Evolutionary conservation across 192 early-diverging fungal genomes (phyloP), one percentile per base, ranked within the genome.

Genomic region (Backusella mclennaniae): DNA sequence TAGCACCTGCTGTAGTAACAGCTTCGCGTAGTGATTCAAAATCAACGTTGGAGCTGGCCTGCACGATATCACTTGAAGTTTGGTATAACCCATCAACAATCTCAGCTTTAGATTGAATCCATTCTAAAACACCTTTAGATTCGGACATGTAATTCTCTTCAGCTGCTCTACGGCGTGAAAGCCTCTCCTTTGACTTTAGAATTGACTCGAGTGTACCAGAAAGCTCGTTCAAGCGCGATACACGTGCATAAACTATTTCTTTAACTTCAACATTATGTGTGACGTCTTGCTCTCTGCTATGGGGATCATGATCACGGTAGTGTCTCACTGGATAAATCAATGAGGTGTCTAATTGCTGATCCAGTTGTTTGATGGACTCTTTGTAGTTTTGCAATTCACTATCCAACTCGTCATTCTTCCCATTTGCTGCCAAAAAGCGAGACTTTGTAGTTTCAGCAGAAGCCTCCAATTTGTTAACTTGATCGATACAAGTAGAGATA

Each of bases 141-240:
- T 82, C 71, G 5, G 63, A 71, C 17, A 52, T 49, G 8, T 78
- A 78, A 15, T 69, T 66, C 15, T 70, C 73, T 6, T 75, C 72
- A 1, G 76, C 69, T 19, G 74, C 74, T 38, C 46, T 69, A 19
- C 76, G 76, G 26, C 76, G 73, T 33, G 80, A 77, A 7, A 72
- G 74, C 0, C 77, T 53, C 71, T 82, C 77, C 11, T 70, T 75
- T 2, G 76, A 75, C 29, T 78, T 71, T 19, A 75, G 29, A 11
- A 82, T 67, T 0, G 80, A 59, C 31, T 75, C 68, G 3, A 82
- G 41, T 56, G 80, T 73, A 23, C 33, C 35, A 3, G 66, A 66
- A 1, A 78, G 41, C 8, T 82, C 80, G 17, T 75, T 38, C 21
- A 82, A 26, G n/a, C 73, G 67, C 15, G 33, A 23, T 2, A 23